phyloP scores from a whole-genome alignment of 1,284 basidiomycete species.

The Moniliella sp. region DNA sequence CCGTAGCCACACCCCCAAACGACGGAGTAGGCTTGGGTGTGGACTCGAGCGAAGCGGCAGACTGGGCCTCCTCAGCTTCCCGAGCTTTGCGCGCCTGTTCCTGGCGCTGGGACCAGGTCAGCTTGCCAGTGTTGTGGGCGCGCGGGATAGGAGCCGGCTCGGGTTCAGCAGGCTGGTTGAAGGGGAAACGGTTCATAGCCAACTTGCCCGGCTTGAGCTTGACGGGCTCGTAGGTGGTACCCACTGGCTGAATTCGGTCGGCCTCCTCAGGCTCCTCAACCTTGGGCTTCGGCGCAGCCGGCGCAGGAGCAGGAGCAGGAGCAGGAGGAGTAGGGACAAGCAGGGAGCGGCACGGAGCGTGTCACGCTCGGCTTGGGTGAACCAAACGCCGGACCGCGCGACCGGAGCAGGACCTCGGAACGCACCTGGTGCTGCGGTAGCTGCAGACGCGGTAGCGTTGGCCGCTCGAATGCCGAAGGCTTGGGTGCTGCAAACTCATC shows the following conservation, averaged over 20 bases:
- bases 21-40: too few relatives aligned
- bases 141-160: conserved; percentile 7
- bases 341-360: neutral
- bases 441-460: neutral
- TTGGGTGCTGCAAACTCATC: too few relatives aligned
- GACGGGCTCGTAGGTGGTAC: conserved; percentile 27
- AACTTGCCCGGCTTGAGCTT: conserved; percentile 28
- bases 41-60: too few relatives aligned
- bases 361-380: too few relatives aligned
- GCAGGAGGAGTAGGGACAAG: neutral
- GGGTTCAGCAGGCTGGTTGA: conserved; percentile 8
- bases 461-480: too few relatives aligned
- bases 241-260: conserved; percentile 27
- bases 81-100: conserved; percentile 20
- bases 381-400: too few relatives aligned
- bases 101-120: conserved; percentile 32
- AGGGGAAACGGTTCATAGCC: conserved; percentile 21
- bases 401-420: too few relatives aligned
- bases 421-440: neutral
- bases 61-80: conserved; percentile 13
- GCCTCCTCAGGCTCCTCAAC: conserved; percentile 9
- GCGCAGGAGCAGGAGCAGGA: conserved; percentile 3
- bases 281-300: neutral
- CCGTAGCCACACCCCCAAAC: too few relatives aligned
- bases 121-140: conserved; percentile 10